phyloP scores from a whole-genome alignment of 495 filamentous ascomycete species.

The Neurospora sp. region DNA sequence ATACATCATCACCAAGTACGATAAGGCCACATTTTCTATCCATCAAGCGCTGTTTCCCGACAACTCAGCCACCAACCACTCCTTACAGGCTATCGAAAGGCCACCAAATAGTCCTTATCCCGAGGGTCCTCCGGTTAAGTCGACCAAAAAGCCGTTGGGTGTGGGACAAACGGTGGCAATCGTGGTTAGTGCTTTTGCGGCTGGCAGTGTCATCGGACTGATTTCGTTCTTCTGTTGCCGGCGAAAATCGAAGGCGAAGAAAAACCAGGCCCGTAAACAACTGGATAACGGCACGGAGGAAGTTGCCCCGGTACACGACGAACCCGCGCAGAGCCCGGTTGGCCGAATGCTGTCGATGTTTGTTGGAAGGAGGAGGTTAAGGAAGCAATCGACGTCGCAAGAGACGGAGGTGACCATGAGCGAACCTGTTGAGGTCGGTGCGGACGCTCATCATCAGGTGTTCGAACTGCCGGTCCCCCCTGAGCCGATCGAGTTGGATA shows the following conservation, averaged over 20 bases:
- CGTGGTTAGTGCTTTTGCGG: slow-evolving; percentile 32
- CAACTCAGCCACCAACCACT: slow-evolving; percentile 31
- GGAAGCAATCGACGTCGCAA: slow-evolving; percentile 7
- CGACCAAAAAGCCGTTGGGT: slow-evolving; percentile 29
- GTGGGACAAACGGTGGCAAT: slow-evolving; percentile 27
- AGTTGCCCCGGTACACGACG: slow-evolving; percentile 7
- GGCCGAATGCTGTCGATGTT: slow-evolving; percentile 25
- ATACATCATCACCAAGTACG: slow-evolving; percentile 59
- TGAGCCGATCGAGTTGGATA: slow-evolving; percentile 40
- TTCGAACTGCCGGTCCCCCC: slow-evolving; percentile 39
- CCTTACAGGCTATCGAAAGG: slow-evolving; percentile 38
- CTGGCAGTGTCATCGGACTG: slow-evolving; percentile 31
- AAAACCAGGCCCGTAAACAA: slow-evolving; percentile 5
- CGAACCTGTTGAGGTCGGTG: slow-evolving; percentile 33
- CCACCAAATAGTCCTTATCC: slow-evolving; percentile 37
- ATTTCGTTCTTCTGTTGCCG: slow-evolving; percentile 22
- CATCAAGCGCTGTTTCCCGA: slow-evolving; percentile 45
- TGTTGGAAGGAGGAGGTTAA: slow-evolving; percentile 19
- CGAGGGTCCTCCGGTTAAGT: slow-evolving; percentile 9
- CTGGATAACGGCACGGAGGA: slow-evolving; percentile 20
- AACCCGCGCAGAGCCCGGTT: slow-evolving; percentile 18
- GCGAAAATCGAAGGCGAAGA: slow-evolving; percentile 18
- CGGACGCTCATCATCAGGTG: slow-evolving; percentile 36
- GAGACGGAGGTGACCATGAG: slow-evolving; percentile 11
- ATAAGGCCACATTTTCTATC: slow-evolving; percentile 48